Evolutionary conservation across 2,329 filamentous ascomycete genomes (phyloP), one percentile per base, ranked within the genome.

Genomic region (Volutella citrinella): DNA sequence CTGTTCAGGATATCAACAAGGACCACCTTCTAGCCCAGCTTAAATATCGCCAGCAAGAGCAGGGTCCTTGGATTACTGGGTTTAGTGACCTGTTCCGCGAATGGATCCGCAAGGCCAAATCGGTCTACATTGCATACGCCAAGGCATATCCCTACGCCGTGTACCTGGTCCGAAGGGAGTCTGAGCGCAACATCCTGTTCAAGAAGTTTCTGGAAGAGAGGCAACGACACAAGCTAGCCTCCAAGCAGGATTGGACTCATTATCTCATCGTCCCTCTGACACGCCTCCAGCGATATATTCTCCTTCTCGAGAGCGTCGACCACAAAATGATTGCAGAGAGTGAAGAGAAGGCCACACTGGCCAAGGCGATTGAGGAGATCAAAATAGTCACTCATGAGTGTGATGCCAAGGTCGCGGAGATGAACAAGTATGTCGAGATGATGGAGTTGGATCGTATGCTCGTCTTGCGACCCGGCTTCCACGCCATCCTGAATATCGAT

Each of bases 71-170:
- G 81, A 83, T 98, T 38, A 73, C 78, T 10, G 93, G 93, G 4
- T 96, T 96, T 64, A 96, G 90, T 57, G 93, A 97, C 55, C 87
- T 98, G 30, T 97, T 98, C 70, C 76, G 93, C 38, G 93, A 98
- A 65, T 98, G 93, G 93, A 95, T 97, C 43, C 80, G 93, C 44
- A 97, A 96, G 61, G 93, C 93, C 19, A 88, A 84, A 60, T 70
- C 76, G 4, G 84, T 87, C 10, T 98, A 97, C 57, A 81, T 96
- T 41, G 89, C 95, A 38, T 98, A 97, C 60, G 91, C 91, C 23
- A 82, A 84, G 2, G 82, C 82, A 1, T 97, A 93, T 49, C 91
- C 91, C 1, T 80, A 83, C 38, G 91, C 93, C 2, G 82, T 81
- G 22, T 90, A 87, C 56, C 70, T 90, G 33, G 80, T 98, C 13